phyloP scores from a whole-genome alignment of 768 basidiomycete species.

The Termitomyces sp. region DNA sequence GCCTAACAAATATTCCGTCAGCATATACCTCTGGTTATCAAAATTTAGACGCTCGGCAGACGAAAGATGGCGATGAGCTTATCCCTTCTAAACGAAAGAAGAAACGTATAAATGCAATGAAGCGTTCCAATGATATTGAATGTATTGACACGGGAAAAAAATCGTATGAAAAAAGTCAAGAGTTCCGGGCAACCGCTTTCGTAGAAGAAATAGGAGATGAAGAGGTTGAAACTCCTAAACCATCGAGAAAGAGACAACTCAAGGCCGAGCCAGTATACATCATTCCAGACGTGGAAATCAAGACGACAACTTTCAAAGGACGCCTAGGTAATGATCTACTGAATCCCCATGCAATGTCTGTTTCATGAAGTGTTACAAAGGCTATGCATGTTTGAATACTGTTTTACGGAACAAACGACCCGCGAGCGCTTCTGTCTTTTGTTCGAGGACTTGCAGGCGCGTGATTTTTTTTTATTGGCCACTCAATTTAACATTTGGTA shows the following conservation, averaged over 20 bases:
- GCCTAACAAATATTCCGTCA: background rate
- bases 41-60: background rate
- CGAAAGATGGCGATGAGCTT: background rate
- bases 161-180: background rate
- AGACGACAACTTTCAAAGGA: constrained; percentile 67
- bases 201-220: background rate
- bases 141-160: constrained; percentile 1
- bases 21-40: background rate
- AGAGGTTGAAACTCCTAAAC: background rate
- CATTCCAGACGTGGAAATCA: constrained; percentile 68
- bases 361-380: constrained; percentile 19
- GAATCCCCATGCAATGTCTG: background rate
- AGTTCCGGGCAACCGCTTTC: background rate
- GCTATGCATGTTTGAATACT: constrained; percentile 85
- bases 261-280: constrained; percentile 52
- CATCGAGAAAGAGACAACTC: constrained; percentile 19
- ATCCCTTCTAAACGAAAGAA: background rate
- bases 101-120: background rate
- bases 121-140: background rate
- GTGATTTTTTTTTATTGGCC: background rate
- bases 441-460: constrained; percentile 63
- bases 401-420: constrained; percentile 72
- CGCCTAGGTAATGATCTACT: constrained; percentile 36
- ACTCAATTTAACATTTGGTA: background rate
- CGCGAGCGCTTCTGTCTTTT: constrained; percentile 61